These are phyloP conservation scores for Penicillium olsonii DNA, from an alignment of 2,329 filamentous ascomycete genomes.

Conservation along the genomic window DNA sequence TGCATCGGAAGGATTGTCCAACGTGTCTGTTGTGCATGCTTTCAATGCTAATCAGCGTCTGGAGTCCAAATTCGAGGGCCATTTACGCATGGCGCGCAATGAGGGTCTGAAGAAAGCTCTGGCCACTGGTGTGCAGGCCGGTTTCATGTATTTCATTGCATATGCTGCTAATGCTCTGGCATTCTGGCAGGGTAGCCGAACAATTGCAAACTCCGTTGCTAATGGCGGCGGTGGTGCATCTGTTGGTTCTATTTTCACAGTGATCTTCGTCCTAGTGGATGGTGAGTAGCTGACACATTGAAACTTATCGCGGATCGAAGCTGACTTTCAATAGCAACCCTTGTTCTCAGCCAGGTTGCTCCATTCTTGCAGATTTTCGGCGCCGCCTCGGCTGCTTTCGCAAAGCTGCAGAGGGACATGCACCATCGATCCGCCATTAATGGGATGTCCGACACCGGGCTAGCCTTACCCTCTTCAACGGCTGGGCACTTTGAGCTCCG, in stretches of 20 bases:
- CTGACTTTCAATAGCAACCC: constrained; percentile 33
- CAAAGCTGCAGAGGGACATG: constrained; percentile 61
- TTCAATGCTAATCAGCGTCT: constrained; percentile 62
- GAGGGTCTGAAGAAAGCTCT: constrained; percentile 61
- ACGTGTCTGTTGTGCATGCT: constrained; percentile 64
- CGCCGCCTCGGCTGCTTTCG: constrained; percentile 55
- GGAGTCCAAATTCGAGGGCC: constrained; percentile 57
- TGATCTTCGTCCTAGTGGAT: constrained; percentile 44
- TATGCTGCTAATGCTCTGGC: constrained; percentile 68
- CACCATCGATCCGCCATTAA: constrained; percentile 53
- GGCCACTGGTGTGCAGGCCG: constrained; percentile 59
- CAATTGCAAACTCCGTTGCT: constrained; percentile 45
- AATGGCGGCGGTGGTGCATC: constrained; percentile 21
- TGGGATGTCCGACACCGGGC: constrained; percentile 25
- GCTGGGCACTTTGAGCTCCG: constrained; percentile 38
- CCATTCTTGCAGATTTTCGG: constrained; percentile 51
- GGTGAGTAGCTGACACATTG: constrained; percentile 25
- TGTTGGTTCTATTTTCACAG: constrained; percentile 40
- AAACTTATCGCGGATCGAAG: not conserved
- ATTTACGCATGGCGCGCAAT: constrained; percentile 48
- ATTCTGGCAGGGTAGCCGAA: constrained; percentile 66
- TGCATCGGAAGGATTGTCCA: constrained; percentile 62
- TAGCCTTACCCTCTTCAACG: constrained; percentile 15
- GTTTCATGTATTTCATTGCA: constrained; percentile 66
- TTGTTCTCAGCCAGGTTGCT: constrained; percentile 42